These are phyloP conservation scores for Scutellaria barbata DNA, from an alignment of 257 asterid genomes.

Conservation along the genomic window DNA sequence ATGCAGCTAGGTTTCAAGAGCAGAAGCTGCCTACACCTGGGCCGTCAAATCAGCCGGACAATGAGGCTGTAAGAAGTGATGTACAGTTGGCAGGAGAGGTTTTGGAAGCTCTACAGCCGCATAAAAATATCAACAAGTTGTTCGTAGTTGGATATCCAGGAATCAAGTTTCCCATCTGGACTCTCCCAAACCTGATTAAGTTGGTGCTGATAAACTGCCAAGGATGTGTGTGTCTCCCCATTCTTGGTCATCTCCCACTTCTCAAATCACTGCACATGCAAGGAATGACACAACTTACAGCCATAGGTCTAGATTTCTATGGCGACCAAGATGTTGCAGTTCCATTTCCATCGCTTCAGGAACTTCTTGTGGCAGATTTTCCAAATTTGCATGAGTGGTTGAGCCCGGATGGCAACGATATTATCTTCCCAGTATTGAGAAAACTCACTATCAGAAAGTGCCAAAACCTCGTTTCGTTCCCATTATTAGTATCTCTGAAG, in stretches of 20 bases:
- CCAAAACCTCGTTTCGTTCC: constrained; percentile 23
- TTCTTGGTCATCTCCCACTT: constrained; percentile 44
- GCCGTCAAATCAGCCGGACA: constrained; percentile 17
- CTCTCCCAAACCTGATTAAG: constrained; percentile 37
- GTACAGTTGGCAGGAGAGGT: constrained; percentile 19
- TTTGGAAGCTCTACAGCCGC: constrained; percentile 35
- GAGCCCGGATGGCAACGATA: constrained; percentile 1
- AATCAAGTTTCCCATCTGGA: constrained; percentile 28
- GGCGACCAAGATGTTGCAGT: constrained; percentile 12
- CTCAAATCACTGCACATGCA: constrained; percentile 29
- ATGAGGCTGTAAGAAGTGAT: neutral
- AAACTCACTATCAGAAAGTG: constrained; percentile 30
- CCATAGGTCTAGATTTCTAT: constrained; percentile 32
- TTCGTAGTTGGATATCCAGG: constrained; percentile 38
- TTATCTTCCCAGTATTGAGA: constrained; percentile 28
- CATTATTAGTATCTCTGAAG: constrained; percentile 27
- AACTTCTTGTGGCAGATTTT: constrained; percentile 32
- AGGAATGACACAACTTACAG: constrained; percentile 28
- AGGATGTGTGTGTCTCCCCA: constrained; percentile 34
- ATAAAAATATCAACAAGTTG: constrained; percentile 31
- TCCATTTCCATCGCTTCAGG: constrained; percentile 39
- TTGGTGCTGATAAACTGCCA: constrained; percentile 39
- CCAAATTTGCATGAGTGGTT: constrained; percentile 34
- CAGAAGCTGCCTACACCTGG: constrained; percentile 12
- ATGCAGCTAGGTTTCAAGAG: constrained; percentile 22